These are phyloP conservation scores for Globisporangium uncinulatum DNA, from an alignment of 352 stramenopile species.

Conservation along the genomic window DNA sequence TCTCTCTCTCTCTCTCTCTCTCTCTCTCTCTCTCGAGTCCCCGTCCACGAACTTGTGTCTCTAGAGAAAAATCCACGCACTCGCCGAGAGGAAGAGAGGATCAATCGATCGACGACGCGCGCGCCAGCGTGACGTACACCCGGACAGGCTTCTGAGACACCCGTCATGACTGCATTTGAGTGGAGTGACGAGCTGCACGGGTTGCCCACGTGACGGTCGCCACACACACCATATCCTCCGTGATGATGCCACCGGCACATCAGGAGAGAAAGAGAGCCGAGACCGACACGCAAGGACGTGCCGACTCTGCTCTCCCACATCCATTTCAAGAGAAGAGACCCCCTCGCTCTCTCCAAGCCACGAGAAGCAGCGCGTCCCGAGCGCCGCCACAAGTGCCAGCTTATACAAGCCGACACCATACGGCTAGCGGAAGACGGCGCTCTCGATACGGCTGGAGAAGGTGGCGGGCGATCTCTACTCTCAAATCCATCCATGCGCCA, in stretches of 20 bases:
- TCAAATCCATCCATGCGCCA: constrained; percentile 72
- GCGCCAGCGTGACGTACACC: constrained; percentile 5
- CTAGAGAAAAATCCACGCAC: neutral
- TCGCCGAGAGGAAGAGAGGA: neutral
- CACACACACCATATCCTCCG: constrained; percentile 86
- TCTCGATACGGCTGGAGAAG: neutral
- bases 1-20: neutral
- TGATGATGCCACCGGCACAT: constrained; percentile 68
- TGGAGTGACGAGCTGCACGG: constrained; percentile 46
- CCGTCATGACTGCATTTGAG: constrained; percentile 87
- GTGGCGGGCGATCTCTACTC: constrained; percentile 57
- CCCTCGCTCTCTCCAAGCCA: neutral
- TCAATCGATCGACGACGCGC: constrained; percentile 2
- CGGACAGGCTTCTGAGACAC: constrained; percentile 43
- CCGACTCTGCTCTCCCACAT: constrained; percentile 37
- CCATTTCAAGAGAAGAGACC: constrained; percentile 84
- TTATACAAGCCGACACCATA: too few relatives aligned
- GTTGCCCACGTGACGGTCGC: constrained; percentile 10
- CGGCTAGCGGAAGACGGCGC: neutral
- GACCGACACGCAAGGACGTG: neutral
- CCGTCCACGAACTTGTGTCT: neutral
- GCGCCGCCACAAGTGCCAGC: too few relatives aligned
- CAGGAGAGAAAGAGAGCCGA: constrained; percentile 52
- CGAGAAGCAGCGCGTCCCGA: too few relatives aligned
- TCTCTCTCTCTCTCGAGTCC: neutral